Base-by-base conservation (phyloP, 331 rosid species). In the Prunus yedoensis region DNA sequence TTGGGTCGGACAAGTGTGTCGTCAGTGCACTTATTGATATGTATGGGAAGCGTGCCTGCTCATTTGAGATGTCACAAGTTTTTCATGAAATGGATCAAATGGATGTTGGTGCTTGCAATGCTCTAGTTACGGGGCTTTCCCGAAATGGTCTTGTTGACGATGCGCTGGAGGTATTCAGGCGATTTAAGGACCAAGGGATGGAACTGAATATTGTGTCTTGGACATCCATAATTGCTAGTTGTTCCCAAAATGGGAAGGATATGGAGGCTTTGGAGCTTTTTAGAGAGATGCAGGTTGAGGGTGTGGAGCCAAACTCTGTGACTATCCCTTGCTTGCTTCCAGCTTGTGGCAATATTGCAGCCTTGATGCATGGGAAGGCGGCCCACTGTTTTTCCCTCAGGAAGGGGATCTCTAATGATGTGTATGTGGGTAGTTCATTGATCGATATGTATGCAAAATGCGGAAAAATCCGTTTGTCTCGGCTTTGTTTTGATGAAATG, bases 311-410 rank as follows among this genome's bases (percentile, higher is more conserved):
- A 77, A 91, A 85, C 80, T 83, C 78, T 38, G 80, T 89, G 50
- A 91, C 97, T 4, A 89, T 91, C 79, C 92, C 97, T 12, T 88
- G 92, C 76, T 83, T 91, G 84, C 86, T 91, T 74, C 97, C 95
- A 16, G 94, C 93, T 53, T 91, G 95, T 80, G 97, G 94, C 59
- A 91, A 91, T 75, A 77, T 91, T 75, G 88, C 94, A 4, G 92
- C 94, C 7, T 79, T 91, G 43, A 74, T 25, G 68, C 88, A 84
- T 12, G 97, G 95, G 45, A 89, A 88, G 85, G 91, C 86, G 71
- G 81, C 85, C 71, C 97, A 89, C 73, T 89, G 94, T 74, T 91
- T 88, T 79, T 68, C 95, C 50, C 78, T 88, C 21, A 83, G 91
- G 72, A 85, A 49, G 66, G 93, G 89, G 45, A 68, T 89, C 72